phyloP scores from a whole-genome alignment of 2,329 filamentous ascomycete species.

The Nothophaeocryptopus gaeumannii region DNA sequence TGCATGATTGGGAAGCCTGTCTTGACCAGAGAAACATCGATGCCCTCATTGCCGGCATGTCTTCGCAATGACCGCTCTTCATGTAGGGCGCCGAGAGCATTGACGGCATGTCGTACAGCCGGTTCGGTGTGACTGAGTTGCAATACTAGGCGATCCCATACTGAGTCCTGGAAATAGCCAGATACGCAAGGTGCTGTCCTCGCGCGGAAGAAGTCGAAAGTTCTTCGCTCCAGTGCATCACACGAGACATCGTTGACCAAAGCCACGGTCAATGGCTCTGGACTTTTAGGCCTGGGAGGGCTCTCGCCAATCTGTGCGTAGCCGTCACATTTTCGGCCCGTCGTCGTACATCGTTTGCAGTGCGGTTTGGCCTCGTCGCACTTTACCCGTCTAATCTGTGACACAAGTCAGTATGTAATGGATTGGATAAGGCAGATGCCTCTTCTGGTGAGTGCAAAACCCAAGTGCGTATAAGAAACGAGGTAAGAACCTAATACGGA shows the following conservation, averaged over 20 bases:
- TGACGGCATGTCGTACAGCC: conserved; percentile 33
- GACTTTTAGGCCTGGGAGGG: conserved; percentile 10
- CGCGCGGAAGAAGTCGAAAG: conserved; percentile 32
- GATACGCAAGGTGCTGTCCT: conserved; percentile 28
- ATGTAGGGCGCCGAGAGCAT: conserved; percentile 33
- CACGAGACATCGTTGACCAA: conserved; percentile 24
- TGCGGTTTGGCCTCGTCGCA: conserved; percentile 56
- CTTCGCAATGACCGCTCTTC: conserved; percentile 27
- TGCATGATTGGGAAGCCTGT: conserved; percentile 30
- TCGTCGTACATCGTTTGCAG: conserved; percentile 54
- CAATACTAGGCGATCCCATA: conserved; percentile 33
- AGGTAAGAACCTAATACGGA: conserved; percentile 6
- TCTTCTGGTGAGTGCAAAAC: no score
- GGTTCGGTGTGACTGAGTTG: conserved; percentile 33
- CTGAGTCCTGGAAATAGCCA: conserved; percentile 31
- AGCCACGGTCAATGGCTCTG: conserved; percentile 18
- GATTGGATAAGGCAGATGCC: no score
- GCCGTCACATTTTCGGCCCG: conserved; percentile 57
- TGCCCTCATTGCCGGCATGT: conserved; percentile 14
- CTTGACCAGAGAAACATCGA: conserved; percentile 23
- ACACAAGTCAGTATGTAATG: not conserved
- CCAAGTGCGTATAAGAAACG: no score
- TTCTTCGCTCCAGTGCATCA: conserved; percentile 29
- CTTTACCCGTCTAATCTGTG: conserved; percentile 56
- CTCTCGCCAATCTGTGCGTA: conserved; percentile 37